Base-by-base conservation (phyloP, 75 land plant species). In the Selaginella moellendorffii region DNA sequence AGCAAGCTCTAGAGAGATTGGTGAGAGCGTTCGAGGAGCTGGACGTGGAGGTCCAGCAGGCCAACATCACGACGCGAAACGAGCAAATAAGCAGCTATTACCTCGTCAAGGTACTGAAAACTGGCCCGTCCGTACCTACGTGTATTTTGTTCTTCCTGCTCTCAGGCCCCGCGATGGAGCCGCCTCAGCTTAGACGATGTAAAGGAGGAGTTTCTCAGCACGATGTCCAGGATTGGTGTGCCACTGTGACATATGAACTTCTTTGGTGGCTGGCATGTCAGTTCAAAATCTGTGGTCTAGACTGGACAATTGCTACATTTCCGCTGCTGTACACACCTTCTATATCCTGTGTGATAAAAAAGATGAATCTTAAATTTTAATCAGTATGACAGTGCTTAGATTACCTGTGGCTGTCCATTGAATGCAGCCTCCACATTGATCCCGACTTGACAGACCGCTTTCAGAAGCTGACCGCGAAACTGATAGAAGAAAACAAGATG, bases 401-500 rank as follows among this genome's bases (percentile, higher is more conserved):
- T 36, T 36, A 36, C 46, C 14, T 36, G 46, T 5, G 46, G 46
- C 46, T 64, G 54, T 19, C 66, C 66, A 64, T 42, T 20, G 24
- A 66, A 66, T 9, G 68, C 68, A 1, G 60, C 62, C 24, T 66
- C 68, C 62, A 66, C 68, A 22, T 52, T 63, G 24, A 66, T 24
- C 25, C 68, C 62, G 25, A 66, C 28, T 12, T 26, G 52, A 14
- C 12, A 12, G 24, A 66, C 24, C 2, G 12, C 26, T 52, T 66
- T 63, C 62, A 66, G n/a, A 9, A 66, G 63, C 28, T 66, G 10
- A 23, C 46, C 63, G 8, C 68, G 68, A 26, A 66, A 66, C 68
- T 66, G 64, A 26, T 26, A 36, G 46, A 5, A 36, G 46, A 36
- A 14, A 36, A 36, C 5, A 5, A 36, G 14, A 5, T 5, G 46